Base-by-base conservation (phyloP, 148 eudicot genomes). In the Dysphania ambrosioides region DNA sequence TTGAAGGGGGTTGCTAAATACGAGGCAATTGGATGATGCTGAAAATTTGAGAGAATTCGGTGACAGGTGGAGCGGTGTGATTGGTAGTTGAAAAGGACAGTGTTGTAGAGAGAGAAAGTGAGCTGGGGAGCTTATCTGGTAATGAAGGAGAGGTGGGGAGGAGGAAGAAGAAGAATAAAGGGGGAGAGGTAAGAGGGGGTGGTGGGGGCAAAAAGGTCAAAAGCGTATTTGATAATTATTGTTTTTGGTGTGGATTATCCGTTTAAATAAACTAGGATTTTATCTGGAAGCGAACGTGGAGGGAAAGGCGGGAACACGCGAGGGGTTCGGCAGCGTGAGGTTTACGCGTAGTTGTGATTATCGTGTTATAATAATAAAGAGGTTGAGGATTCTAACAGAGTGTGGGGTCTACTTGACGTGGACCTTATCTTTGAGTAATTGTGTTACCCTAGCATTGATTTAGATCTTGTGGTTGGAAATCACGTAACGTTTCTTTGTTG, bases 21-120 rank as follows among this genome's bases (percentile, higher is more conserved):
- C 78, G 75, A 79, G 78, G 71, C 1, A 30, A 79, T n/a, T 74
- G 75, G 82, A 79, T 79, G 70, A 69, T 38, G 56, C 41, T 19
- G 58, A 19, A 59, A 10, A 1, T 32, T 60, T 19, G 42, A 35
- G 41, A 42, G 41, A 18, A 34, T 32, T 44, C 51, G 51, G 51
- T 44, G 3, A 56, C 66, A 44, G 29, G 42, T 72, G 75, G 71
- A 53, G 44, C 30, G 40, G 24, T 44, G 41, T 8, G 19, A 55
- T 66, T 51, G 47, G 78, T 23, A 10, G 19, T 7, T 7, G 10
- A 57, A 19, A 2, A 58, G 15, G 8, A 31, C 6, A n/a, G 58
- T n/a, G 32, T 47, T 47, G 13, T 47, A 69, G 57, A 58, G 36
- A 63, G 72, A 49, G 47, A 35, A 15, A 7, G 12, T 2, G 49